These are phyloP conservation scores for Alternaria angustiovoidea DNA, from an alignment of 2,329 filamentous ascomycete species.

Conservation along the genomic window DNA sequence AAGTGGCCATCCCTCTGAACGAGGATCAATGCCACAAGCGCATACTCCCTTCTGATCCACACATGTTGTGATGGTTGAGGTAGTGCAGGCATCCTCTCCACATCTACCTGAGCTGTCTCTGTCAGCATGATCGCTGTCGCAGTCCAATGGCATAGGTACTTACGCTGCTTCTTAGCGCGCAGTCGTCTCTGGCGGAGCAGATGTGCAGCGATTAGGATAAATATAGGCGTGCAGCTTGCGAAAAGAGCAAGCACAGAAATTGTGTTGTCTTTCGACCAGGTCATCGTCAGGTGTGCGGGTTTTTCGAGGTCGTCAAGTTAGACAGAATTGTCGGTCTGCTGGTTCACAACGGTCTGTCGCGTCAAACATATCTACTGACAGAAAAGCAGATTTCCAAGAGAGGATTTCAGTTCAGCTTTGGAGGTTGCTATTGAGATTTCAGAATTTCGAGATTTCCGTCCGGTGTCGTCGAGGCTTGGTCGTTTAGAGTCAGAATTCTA, in stretches of 20 bases:
- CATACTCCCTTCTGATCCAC: not conserved
- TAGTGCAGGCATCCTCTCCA: fast-evolving
- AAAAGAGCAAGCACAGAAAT: not conserved
- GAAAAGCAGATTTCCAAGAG: not conserved
- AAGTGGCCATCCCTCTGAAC: not conserved
- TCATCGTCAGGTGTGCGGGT: not conserved
- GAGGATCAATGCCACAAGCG: not conserved
- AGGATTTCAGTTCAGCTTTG: not conserved
- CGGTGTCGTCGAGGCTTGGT: not conserved
- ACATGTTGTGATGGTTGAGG: no score
- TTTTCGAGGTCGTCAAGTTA: not conserved
- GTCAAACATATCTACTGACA: not conserved
- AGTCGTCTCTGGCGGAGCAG: not conserved
- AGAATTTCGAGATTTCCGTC: not conserved
- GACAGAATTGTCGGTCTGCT: not conserved
- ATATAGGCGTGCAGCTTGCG: not conserved
- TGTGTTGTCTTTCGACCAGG: not conserved
- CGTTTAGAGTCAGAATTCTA: not conserved
- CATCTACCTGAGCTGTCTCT: not conserved
- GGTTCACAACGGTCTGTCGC: not conserved
- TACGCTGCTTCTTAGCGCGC: not conserved
- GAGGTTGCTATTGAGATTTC: fast-evolving
- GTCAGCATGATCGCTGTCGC: not conserved
- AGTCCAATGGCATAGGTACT: not conserved
- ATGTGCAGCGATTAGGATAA: not conserved